A percentile compares a stretch with the other conserved stretches of the same genome.
Conservation (phyloP, 164 flowering plant species). For the Annona squamosa region DNA sequence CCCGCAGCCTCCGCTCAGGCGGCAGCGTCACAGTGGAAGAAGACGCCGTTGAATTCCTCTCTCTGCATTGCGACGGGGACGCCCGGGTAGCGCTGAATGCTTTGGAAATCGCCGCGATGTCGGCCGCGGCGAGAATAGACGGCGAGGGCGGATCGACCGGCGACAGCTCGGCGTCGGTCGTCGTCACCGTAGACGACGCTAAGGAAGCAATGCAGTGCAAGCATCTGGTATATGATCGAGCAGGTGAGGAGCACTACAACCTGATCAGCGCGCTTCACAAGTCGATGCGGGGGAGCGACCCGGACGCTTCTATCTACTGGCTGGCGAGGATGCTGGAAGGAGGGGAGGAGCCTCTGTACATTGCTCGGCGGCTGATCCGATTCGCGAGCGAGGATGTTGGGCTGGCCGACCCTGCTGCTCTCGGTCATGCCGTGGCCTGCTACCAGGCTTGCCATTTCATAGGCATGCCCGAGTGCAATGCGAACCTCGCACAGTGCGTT, state of each 20-base stretch:
- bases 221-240: constrained; percentile 65
- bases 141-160: not conserved
- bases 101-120: constrained; percentile 55
- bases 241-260: constrained; percentile 84
- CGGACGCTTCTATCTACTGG: constrained; percentile 82
- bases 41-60: constrained; percentile 45
- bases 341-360: constrained; percentile 82
- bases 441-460: constrained; percentile 85
- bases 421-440: constrained; percentile 70
- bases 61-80: constrained; percentile 70
- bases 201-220: constrained; percentile 75
- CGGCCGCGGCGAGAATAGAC: constrained; percentile 41
- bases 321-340: constrained; percentile 85
- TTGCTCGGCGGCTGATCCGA: constrained; percentile 59
- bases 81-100: constrained; percentile 86
- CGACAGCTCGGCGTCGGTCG: not conserved
- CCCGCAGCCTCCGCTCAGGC: constrained; percentile 25
- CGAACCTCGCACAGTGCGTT: constrained; percentile 75
- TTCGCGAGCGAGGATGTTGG: constrained; percentile 93
- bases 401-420: constrained; percentile 68
- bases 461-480: constrained; percentile 91
- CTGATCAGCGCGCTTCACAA: constrained; percentile 78
- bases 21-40: constrained; percentile 23
- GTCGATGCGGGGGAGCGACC: constrained; percentile 86
- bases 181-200: constrained; percentile 47